Evolutionary conservation across 208 protist species (phyloP).

Genomic region (Phytomonas sp.): DNA sequence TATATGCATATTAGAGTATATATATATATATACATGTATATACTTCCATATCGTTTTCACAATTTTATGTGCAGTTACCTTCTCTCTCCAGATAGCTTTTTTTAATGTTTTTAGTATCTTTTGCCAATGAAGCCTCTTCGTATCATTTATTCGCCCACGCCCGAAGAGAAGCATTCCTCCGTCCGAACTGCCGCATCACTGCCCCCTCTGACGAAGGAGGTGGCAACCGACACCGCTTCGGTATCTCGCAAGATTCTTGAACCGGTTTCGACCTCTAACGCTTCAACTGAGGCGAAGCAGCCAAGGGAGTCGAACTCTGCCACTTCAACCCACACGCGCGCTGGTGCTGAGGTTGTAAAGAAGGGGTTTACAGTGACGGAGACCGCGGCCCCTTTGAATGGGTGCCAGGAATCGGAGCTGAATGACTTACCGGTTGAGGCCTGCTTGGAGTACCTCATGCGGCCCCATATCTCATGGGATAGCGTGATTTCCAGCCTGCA

Average conservation of each 20-base stretch:
- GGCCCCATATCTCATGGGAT: slow-evolving; percentile 80
- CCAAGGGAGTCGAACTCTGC: background rate
- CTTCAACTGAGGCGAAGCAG: background rate
- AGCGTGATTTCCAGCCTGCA: slow-evolving; percentile 44
- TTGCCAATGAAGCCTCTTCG: background rate
- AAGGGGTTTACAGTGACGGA: background rate
- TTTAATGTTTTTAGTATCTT: background rate
- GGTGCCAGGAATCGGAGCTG: slow-evolving; percentile 32
- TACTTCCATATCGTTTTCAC: background rate
- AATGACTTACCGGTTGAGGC: slow-evolving; percentile 67
- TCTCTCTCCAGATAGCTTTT: background rate
- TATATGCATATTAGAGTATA: background rate
- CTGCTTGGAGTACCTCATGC: slow-evolving; percentile 81
- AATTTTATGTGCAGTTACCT: background rate
- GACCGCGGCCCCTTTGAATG: background rate
- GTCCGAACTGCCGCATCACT: background rate
- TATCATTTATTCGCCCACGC: background rate
- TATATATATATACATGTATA: background rate
- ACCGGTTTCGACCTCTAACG: background rate
- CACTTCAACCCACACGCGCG: background rate
- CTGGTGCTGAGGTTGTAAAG: background rate
- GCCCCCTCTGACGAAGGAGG: background rate
- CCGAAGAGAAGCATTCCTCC: background rate
- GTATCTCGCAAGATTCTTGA: background rate
- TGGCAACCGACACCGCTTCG: background rate